Percentiles rank a stretch among this genome's conserved stretches.
These are phyloP conservation scores for Dryas integrifolia DNA, from an alignment of 331 rosid genomes.

Conservation along the genomic window DNA sequence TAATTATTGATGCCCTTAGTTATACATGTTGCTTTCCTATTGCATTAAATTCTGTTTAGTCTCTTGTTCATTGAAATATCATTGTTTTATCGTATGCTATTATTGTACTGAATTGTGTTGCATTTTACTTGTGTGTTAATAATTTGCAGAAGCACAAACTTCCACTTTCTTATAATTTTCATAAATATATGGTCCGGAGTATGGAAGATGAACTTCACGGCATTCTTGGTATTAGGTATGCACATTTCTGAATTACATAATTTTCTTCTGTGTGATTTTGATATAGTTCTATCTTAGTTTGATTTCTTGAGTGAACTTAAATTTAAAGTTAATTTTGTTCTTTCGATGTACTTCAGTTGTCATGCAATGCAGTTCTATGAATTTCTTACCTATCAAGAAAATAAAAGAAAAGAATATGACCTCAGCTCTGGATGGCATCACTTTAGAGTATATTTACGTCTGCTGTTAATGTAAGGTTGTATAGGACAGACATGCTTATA, in stretches of 20 bases:
- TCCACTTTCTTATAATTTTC: conserved; percentile 78
- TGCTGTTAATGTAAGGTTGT: background rate
- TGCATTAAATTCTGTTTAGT: background rate
- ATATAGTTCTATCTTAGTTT: background rate
- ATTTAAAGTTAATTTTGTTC: background rate
- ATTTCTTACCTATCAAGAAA: background rate
- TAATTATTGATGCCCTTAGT: conserved; percentile 16
- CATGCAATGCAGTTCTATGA: background rate
- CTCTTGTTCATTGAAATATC: background rate
- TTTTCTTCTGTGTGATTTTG: background rate
- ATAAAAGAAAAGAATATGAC: background rate
- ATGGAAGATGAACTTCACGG: conserved; percentile 98
- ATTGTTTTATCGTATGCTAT: background rate
- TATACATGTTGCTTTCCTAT: background rate
- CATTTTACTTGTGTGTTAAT: conserved; percentile 8
- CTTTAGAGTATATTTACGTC: background rate
- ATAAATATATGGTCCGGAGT: conserved; percentile 84
- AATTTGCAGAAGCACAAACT: conserved; percentile 71
- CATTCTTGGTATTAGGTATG: conserved; percentile 88
- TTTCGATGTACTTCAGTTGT: background rate
- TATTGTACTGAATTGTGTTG: conserved; percentile 11
- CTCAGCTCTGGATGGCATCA: too few species aligned
- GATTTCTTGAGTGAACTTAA: background rate
- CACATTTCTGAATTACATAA: conserved; percentile 20
- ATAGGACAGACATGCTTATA: background rate